These are phyloP conservation scores for Diaporthe sp. DNA, from an alignment of 2,329 filamentous ascomycete species.

Conservation along the genomic window DNA sequence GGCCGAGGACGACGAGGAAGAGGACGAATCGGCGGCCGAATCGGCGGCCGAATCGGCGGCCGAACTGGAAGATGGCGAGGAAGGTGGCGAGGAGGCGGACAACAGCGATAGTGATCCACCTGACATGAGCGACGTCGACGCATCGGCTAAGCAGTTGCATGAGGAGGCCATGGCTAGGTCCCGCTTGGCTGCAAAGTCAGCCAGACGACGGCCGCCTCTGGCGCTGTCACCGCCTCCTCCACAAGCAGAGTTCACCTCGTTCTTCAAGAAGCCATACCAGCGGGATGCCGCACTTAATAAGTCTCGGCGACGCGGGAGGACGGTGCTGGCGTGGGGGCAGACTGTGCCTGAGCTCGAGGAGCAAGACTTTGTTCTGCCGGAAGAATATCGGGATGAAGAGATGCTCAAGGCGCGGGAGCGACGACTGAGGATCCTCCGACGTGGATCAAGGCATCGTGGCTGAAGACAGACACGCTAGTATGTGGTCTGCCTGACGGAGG, in stretches of 20 bases:
- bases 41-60: constrained; percentile 47
- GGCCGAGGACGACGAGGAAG: constrained; percentile 43
- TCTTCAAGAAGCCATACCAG: constrained; percentile 85
- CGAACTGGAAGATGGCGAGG: constrained; percentile 46
- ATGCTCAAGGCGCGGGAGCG: constrained; percentile 71
- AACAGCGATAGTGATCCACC: constrained; percentile 66
- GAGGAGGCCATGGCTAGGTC: constrained; percentile 76
- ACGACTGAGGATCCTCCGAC: constrained; percentile 71
- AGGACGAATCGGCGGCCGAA: constrained; percentile 55
- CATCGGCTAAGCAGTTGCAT: constrained; percentile 80
- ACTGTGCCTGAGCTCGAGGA: constrained; percentile 81
- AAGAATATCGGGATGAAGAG: constrained; percentile 71
- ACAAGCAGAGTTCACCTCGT: constrained; percentile 82
- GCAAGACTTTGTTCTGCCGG: constrained; percentile 81
- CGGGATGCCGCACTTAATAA: constrained; percentile 84
- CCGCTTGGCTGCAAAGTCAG: constrained; percentile 53
- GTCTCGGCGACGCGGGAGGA: constrained; percentile 77
- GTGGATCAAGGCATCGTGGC: constrained; percentile 39
- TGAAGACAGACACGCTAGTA: constrained; percentile 16
- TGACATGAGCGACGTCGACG: constrained; percentile 79
- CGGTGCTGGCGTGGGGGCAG: constrained; percentile 84
- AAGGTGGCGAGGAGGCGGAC: constrained; percentile 47
- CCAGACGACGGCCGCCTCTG: constrained; percentile 49
- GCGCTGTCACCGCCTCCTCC: constrained; percentile 50
- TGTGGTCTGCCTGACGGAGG: neutral